Evolutionary conservation across 805 yeast genomes (phyloP).

Genomic region (Saccharomyces jurei): DNA sequence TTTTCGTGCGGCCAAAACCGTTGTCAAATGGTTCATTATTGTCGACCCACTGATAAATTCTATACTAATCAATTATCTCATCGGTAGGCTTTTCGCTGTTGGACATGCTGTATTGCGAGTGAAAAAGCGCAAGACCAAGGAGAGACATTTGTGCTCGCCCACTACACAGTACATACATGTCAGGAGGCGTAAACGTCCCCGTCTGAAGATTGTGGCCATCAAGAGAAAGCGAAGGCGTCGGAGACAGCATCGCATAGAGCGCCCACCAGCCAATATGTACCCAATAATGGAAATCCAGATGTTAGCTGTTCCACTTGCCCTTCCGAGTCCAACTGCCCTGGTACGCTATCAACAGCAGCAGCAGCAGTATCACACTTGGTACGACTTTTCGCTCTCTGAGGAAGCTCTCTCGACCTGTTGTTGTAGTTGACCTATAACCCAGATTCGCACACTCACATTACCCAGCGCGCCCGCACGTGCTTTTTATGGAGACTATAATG

Average conservation of each 20-base stretch:
- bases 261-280: not conserved
- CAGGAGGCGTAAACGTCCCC: not conserved
- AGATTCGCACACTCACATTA: not conserved
- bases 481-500: not conserved
- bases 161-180: not conserved
- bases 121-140: not conserved
- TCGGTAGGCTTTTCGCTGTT: not conserved
- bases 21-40: not conserved
- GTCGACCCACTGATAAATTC: not conserved
- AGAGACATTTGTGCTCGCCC: not conserved
- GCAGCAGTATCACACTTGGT: not conserved
- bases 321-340: not conserved
- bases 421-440: not conserved
- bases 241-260: not conserved
- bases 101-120: not conserved
- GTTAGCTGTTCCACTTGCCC: not conserved
- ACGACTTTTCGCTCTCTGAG: not conserved
- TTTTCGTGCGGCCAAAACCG: not conserved
- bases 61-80: not conserved
- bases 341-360: not conserved
- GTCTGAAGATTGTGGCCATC: not conserved
- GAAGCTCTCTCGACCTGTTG: not conserved
- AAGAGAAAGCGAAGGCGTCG: not conserved
- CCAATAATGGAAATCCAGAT: not conserved
- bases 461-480: not conserved